Evolutionary conservation across 75 land plant species (phyloP).

Genomic region (Chamaecyparis obtusa): DNA sequence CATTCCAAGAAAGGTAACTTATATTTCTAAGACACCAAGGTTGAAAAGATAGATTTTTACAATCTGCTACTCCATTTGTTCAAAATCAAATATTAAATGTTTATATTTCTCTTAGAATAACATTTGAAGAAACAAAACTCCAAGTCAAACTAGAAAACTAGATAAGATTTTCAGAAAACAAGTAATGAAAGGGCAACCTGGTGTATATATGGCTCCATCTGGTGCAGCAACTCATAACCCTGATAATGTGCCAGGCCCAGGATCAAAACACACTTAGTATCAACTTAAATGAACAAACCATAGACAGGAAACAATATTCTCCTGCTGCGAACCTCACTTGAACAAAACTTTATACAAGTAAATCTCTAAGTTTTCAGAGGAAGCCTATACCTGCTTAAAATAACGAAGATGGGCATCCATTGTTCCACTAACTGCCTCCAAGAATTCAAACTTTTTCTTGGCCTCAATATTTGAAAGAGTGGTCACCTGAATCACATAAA

Average conservation of each 20-base stretch:
- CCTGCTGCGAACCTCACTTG: background rate
- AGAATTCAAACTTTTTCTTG: conserved; percentile 87
- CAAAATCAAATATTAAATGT: background rate
- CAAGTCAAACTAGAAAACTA: background rate
- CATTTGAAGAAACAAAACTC: background rate
- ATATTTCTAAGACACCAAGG: background rate
- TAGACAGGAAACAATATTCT: conserved; percentile 1
- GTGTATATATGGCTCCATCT: conserved; percentile 99
- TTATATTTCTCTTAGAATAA: background rate
- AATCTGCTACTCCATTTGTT: background rate
- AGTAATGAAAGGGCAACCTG: conserved; percentile 51
- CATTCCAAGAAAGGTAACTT: background rate
- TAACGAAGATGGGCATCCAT: conserved; percentile 98
- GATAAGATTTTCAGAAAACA: background rate
- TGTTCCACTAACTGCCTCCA: conserved; percentile 91
- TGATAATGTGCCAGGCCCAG: conserved; percentile 14
- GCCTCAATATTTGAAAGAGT: conserved; percentile 78
- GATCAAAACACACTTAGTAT: background rate
- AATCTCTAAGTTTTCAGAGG: background rate
- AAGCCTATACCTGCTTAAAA: conserved; percentile 78
- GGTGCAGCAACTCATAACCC: conserved; percentile 99
- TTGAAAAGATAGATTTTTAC: background rate
- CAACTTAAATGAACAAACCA: background rate
- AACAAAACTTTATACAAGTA: background rate
- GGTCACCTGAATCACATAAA: conserved; percentile 38